A percentile compares a stretch with the other conserved stretches of the same genome.
Evolutionary conservation across 768 basidiomycete species (phyloP).

Genomic region (Gelatoporia subvermispora): DNA sequence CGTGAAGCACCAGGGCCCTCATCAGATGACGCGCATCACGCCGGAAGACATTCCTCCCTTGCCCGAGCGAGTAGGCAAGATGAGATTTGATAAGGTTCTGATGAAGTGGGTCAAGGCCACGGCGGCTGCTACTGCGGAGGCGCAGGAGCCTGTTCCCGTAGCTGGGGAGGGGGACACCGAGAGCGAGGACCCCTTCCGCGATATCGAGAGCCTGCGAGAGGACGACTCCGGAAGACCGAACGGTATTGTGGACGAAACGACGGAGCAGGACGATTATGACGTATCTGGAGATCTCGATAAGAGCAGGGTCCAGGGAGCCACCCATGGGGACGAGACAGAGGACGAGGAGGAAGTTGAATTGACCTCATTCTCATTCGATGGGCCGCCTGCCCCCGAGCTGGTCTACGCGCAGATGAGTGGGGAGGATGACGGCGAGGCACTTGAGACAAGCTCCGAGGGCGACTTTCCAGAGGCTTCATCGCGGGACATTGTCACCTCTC

Average conservation of each 20-base stretch:
- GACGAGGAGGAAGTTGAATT: slow-evolving; percentile 67
- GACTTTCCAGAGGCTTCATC: slow-evolving; percentile 19
- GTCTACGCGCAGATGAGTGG: slow-evolving; percentile 49
- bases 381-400: slow-evolving; percentile 39
- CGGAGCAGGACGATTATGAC: slow-evolving; percentile 3
- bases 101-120: slow-evolving; percentile 83
- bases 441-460: slow-evolving; percentile 36
- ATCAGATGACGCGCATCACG: slow-evolving; percentile 74
- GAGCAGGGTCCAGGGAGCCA: slow-evolving; percentile 43
- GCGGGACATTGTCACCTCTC: slow-evolving; percentile 14
- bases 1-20: slow-evolving; percentile 77
- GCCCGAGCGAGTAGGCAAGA: slow-evolving; percentile 77
- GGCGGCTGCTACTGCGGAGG: slow-evolving; percentile 27
- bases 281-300: slow-evolving; percentile 12
- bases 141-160: slow-evolving; percentile 26
- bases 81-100: slow-evolving; percentile 79
- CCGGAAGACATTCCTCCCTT: slow-evolving; percentile 72
- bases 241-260: neutral
- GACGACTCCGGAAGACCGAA: slow-evolving; percentile 4
- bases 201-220: slow-evolving; percentile 81
- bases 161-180: slow-evolving; percentile 37
- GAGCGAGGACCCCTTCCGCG: slow-evolving; percentile 88
- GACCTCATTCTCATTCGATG: slow-evolving; percentile 71
- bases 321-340: slow-evolving; percentile 39
- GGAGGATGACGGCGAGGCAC: slow-evolving; percentile 22